Conservation (phyloP, 78 protist species). For the Tieghemostelium lacteum region DNA sequence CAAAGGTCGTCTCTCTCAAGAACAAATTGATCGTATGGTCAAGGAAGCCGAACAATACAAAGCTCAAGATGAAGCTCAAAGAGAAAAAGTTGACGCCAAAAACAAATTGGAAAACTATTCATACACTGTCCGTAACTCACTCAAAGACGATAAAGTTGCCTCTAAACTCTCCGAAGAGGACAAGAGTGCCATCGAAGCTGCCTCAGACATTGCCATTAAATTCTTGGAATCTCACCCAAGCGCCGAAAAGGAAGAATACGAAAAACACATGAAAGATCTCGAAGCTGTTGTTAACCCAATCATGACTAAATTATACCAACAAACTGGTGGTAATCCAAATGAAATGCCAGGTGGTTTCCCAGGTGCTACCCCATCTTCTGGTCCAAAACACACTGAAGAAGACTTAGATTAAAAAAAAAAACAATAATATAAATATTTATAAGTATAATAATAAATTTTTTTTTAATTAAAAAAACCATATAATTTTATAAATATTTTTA, state of each 20-base stretch:
- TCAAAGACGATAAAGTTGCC: constrained; percentile 75
- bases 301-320: constrained; percentile 92
- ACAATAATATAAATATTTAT: too few relatives aligned
- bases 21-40: constrained; percentile 98
- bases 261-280: constrained; percentile 91
- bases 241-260: constrained; percentile 94
- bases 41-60: constrained; percentile 93
- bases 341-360: constrained; percentile 89
- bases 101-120: constrained; percentile 92
- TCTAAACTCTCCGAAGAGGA: constrained; percentile 93
- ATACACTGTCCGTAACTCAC: constrained; percentile 82
- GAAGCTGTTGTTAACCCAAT: constrained; percentile 94
- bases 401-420: constrained; percentile 29
- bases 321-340: constrained; percentile 78
- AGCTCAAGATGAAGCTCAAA: constrained; percentile 89
- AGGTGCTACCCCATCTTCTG: constrained; percentile 81
- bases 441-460: too few relatives aligned
- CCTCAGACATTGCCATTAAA: constrained; percentile 89
- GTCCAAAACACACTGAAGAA: neutral
- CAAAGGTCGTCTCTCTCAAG: constrained; percentile 94
- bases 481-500: too few relatives aligned
- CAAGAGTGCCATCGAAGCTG: constrained; percentile 82
- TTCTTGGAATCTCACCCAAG: constrained; percentile 88
- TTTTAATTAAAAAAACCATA: neutral
- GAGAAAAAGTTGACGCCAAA: constrained; percentile 88